Evolutionary conservation across 2,329 filamentous ascomycete species (phyloP).

Genomic region (Berkeleyomyces basicola): DNA sequence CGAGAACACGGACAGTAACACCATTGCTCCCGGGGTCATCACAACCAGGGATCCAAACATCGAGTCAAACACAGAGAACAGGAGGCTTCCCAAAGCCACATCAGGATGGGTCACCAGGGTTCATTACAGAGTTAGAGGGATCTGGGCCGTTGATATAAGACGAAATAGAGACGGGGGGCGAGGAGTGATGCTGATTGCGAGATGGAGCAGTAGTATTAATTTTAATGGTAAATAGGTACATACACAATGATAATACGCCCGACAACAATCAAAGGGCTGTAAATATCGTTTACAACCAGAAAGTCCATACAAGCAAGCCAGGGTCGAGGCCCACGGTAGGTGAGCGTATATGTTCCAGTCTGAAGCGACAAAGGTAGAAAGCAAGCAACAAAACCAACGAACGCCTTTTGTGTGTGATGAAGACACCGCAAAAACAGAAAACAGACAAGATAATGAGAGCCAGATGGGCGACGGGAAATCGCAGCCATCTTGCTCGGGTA

Average conservation of each 20-base stretch:
- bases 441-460: neutral
- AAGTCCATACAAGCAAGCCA: too few species aligned
- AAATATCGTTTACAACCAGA: too few species aligned
- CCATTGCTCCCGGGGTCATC: neutral
- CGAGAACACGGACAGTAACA: neutral
- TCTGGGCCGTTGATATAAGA: constrained; percentile 5
- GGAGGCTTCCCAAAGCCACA: neutral
- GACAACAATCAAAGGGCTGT: neutral
- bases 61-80: neutral
- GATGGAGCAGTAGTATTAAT: neutral
- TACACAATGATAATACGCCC: neutral
- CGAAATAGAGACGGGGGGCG: too few species aligned
- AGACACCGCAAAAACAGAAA: neutral
- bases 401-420: constrained; percentile 8
- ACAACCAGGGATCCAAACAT: neutral
- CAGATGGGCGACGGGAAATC: neutral
- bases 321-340: too few species aligned
- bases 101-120: neutral
- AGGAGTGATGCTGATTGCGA: neutral
- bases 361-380: neutral
- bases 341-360: neutral
- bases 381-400: neutral
- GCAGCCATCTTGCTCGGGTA: too few species aligned
- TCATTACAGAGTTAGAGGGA: constrained; percentile 5
- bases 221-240: constrained; percentile 1